Percentiles rank a stretch among this genome's conserved stretches.
Evolutionary conservation across 257 asterid species (phyloP).

Genomic region (Penstemon davidsonii): DNA sequence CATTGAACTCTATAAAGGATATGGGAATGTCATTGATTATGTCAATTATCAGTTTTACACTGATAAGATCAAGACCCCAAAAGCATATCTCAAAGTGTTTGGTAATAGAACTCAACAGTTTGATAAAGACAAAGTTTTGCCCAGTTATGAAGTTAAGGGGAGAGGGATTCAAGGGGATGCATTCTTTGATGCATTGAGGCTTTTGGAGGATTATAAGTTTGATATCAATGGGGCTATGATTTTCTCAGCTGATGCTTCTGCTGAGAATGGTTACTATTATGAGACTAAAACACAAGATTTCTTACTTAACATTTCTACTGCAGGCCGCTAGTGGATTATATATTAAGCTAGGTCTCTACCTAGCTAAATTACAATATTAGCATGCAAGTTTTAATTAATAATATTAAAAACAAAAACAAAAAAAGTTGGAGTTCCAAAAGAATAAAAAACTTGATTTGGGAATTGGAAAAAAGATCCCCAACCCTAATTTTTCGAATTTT

Average conservation of each 20-base stretch:
- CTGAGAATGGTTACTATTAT: constrained; percentile 41
- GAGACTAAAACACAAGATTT: constrained; percentile 57
- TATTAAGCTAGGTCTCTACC: too few relatives aligned
- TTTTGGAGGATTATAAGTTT: constrained; percentile 49
- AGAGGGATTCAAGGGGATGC: constrained; percentile 77
- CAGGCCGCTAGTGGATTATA: too few relatives aligned
- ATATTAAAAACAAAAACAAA: too few relatives aligned
- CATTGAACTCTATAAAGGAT: constrained; percentile 37
- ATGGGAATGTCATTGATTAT: constrained; percentile 49
- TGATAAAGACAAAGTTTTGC: constrained; percentile 48
- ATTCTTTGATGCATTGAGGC: constrained; percentile 52
- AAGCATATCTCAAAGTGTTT: constrained; percentile 44
- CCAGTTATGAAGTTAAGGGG: constrained; percentile 71
- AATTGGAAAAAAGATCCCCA: too few relatives aligned
- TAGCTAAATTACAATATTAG: too few relatives aligned
- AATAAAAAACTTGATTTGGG: too few relatives aligned
- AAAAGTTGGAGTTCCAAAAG: too few relatives aligned
- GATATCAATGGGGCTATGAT: constrained; percentile 63
- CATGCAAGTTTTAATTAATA: too few relatives aligned
- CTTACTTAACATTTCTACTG: constrained; percentile 54
- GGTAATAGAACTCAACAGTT: constrained; percentile 42
- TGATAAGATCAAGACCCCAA: constrained; percentile 47
- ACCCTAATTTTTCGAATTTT: too few relatives aligned
- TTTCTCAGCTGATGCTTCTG: constrained; percentile 78
- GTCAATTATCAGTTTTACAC: constrained; percentile 76